Evolutionary conservation across 2,329 filamentous ascomycete species (phyloP).

Genomic region (Magnaporthales sp.): DNA sequence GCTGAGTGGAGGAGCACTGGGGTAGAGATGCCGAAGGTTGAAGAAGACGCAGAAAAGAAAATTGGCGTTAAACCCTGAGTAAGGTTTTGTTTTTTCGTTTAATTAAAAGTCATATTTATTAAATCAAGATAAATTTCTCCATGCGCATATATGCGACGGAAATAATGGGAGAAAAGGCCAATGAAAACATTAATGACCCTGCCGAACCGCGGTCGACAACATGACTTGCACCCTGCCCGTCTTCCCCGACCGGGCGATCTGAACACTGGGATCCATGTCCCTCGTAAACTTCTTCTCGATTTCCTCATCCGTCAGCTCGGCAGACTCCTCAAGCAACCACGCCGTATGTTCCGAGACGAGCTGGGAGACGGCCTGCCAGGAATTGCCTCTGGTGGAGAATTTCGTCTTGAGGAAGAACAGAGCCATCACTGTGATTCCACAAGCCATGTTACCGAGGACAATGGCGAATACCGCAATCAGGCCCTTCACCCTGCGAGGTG

Average conservation of each 20-base stretch:
- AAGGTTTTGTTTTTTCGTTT: no score
- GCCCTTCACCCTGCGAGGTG: constrained; percentile 10
- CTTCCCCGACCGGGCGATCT: constrained; percentile 9
- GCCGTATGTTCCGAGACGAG: constrained; percentile 14
- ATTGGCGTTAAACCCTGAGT: no score
- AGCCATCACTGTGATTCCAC: constrained; percentile 9
- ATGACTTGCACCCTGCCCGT: constrained; percentile 13
- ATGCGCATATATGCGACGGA: no score
- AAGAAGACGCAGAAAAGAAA: no score
- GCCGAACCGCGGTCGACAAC: background rate
- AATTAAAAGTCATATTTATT: no score
- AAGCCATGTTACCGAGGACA: constrained; percentile 9
- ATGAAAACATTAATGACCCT: background rate
- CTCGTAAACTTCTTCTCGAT: constrained; percentile 4
- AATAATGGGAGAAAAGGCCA: background rate
- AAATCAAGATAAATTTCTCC: no score
- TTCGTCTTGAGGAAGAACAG: constrained; percentile 12
- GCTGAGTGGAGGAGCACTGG: background rate
- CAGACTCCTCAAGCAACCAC: constrained; percentile 12
- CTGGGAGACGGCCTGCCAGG: constrained; percentile 15
- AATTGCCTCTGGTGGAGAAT: constrained; percentile 14
- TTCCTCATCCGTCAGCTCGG: constrained; percentile 11
- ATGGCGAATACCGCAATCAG: constrained; percentile 8
- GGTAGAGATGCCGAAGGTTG: no score
- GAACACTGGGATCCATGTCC: constrained; percentile 9